These are phyloP conservation scores for Vitis hybrid DNA, from an alignment of 177 flowering plant genomes.

Conservation along the genomic window DNA sequence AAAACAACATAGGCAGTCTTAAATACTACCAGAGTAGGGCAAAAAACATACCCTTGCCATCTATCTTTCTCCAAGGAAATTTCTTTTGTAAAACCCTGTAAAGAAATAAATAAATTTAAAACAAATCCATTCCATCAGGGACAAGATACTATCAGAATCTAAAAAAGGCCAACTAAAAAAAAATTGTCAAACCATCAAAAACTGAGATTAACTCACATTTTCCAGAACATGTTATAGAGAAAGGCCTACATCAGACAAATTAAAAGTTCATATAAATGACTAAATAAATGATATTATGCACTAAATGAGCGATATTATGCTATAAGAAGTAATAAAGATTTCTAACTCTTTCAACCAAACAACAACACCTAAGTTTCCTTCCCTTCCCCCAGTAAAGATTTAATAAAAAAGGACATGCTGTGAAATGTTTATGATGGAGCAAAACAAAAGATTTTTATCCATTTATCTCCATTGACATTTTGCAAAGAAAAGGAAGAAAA, in stretches of 20 bases:
- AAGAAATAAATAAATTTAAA: conserved; percentile 13
- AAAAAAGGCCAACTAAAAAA: neutral
- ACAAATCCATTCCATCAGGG: neutral
- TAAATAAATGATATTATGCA: neutral
- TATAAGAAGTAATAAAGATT: neutral
- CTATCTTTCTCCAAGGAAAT: conserved; percentile 85
- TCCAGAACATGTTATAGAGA: neutral
- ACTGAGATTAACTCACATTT: neutral
- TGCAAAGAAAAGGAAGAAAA: neutral
- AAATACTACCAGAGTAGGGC: neutral
- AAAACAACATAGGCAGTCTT: neutral
- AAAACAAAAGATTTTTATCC: too few relatives aligned
- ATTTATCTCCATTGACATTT: neutral
- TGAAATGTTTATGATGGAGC: too few relatives aligned
- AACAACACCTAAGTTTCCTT: neutral
- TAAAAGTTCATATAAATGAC: neutral
- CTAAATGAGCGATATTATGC: neutral
- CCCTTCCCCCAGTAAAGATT: neutral
- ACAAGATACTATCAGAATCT: neutral
- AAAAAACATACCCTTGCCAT: conserved; percentile 90
- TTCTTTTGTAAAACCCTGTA: conserved; percentile 93
- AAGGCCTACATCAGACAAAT: neutral
- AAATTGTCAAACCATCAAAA: neutral
- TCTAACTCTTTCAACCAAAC: neutral
- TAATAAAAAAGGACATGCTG: too few relatives aligned